Conservation (phyloP, 768 basidiomycete species). For the Lactifluus piperatus region DNA sequence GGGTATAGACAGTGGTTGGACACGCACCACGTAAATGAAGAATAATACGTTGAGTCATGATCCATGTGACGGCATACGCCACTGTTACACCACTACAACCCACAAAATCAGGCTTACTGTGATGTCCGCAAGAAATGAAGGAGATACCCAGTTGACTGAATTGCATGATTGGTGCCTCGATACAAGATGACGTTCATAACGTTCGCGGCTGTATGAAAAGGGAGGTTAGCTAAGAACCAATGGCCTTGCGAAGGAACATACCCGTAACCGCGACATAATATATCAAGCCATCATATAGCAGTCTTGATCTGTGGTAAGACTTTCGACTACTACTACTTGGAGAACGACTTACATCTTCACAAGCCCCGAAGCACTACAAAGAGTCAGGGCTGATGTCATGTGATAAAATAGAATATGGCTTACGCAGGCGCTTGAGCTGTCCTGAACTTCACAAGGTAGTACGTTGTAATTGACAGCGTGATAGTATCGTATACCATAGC, state of each 20-base stretch:
- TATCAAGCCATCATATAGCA: slow-evolving; percentile 59
- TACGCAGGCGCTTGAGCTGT: slow-evolving; percentile 26
- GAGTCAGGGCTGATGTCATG: background rate
- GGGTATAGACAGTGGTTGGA: background rate
- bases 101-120: background rate
- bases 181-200: slow-evolving; percentile 25
- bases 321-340: background rate
- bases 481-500: slow-evolving; percentile 50
- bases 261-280: slow-evolving; percentile 50
- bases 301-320: slow-evolving; percentile 31
- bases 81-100: slow-evolving; percentile 25
- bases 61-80: slow-evolving; percentile 30
- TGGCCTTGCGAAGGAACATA: slow-evolving; percentile 14
- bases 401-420: background rate
- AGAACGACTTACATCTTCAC: slow-evolving; percentile 22
- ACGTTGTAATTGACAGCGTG: slow-evolving; percentile 41
- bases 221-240: background rate
- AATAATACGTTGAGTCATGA: slow-evolving; percentile 31
- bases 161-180: slow-evolving; percentile 14
- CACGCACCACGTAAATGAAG: slow-evolving; percentile 29
- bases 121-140: background rate
- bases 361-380: slow-evolving; percentile 21
- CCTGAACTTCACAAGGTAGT: slow-evolving; percentile 42
- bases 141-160: slow-evolving; percentile 21
- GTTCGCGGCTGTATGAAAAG: slow-evolving; percentile 21